Evolutionary conservation across 2,329 filamentous ascomycete species (phyloP).

Genomic region (Polytolypa hystricis): DNA sequence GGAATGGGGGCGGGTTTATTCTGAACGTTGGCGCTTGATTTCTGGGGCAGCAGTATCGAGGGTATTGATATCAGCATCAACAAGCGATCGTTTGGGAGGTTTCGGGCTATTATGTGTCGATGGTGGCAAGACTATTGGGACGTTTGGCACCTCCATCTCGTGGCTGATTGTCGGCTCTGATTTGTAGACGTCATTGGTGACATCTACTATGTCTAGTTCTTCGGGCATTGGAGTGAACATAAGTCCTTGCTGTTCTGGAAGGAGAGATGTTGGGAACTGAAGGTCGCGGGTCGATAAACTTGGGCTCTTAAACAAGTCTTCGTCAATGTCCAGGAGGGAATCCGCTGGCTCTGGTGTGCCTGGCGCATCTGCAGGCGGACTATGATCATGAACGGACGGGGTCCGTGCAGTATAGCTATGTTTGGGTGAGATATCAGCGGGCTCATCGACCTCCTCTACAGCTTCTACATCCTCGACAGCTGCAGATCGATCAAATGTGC

Average conservation of each 20-base stretch:
- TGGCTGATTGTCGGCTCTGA: neutral
- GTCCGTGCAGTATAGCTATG: no score
- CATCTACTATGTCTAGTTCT: neutral
- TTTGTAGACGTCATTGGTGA: neutral
- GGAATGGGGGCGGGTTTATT: no score
- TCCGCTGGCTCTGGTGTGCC: conserved; percentile 17
- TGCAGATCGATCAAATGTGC: neutral
- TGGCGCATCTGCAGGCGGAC: neutral
- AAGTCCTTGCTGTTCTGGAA: neutral
- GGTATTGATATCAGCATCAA: conserved; percentile 3
- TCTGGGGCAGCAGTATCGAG: conserved; percentile 1
- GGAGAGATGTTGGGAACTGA: no score
- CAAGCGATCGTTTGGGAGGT: conserved; percentile 1
- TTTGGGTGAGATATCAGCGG: no score
- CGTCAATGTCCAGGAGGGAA: conserved; percentile 23
- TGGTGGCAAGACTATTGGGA: neutral
- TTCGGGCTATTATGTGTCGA: conserved; percentile 1
- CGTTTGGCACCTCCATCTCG: neutral
- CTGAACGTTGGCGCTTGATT: conserved; percentile 3
- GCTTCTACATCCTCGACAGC: conserved; percentile 10
- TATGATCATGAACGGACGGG: no score
- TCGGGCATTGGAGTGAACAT: no score
- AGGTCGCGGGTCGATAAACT: no score
- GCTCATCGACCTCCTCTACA: neutral
- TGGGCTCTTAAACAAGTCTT: conserved; percentile 22